Base-by-base conservation (phyloP, 768 basidiomycete species). In the Russula sp. region DNA sequence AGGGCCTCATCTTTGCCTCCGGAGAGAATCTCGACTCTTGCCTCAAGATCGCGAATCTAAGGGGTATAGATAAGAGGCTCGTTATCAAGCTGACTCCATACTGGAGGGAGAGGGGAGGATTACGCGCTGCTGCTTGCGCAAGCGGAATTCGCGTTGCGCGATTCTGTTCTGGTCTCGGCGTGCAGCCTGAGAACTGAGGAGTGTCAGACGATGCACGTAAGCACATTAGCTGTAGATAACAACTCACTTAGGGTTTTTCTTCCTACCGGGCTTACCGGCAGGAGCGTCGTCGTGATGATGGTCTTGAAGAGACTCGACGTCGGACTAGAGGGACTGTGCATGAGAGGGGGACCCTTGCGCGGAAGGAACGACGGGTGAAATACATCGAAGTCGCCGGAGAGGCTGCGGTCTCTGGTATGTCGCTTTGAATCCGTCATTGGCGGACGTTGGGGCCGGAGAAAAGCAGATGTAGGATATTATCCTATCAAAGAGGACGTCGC, bases 41-140 rank as follows among this genome's bases (percentile, higher is more conserved):
- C 94, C 76, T 97, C 94, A 42, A 97, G 84, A 75, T 97, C 94
- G 22, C 94, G 90, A 74, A 97, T 94, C 91, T 97, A 51, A 59
- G 7, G 22, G 37, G 20, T 10, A 10, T 10, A n/a, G 18, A 56
- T 42, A 55, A 27, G 44, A 35, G 18, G 32, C 18, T 39, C 44
- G 52, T 48, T 35, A 64, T 44, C 7, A 18, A 37, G 9, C 22
- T 34, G 57, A 39, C 39, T 22, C 6, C 55, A 37, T 37, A 27
- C 10, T 20, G 9, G 57, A 40, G 35, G 59, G 54, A 20, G 49
- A 49, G 47, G 35, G 50, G 51, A 35, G 56, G 9, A 78, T 62
- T 61, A 87, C 88, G 73, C 88, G 80, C 67, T 95, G 94, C 70
- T 96, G 94, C 72, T 97, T 97, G 69, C 94, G 80, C 56, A 94